These are phyloP conservation scores for Arabis alpina DNA, from an alignment of 345 rosid species.

Conservation along the genomic window DNA sequence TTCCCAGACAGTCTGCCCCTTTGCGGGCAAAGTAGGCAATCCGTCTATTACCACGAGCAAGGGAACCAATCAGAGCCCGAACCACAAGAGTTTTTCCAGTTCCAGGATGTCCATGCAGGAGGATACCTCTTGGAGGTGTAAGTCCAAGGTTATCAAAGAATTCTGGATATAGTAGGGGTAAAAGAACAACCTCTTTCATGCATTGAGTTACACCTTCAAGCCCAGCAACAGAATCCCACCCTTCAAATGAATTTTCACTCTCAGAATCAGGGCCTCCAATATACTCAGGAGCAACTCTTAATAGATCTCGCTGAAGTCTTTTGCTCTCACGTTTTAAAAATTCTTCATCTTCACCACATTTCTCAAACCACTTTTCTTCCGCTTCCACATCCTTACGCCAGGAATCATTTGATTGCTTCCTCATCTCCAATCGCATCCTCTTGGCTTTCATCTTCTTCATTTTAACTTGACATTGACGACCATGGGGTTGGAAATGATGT, in stretches of 20 bases:
- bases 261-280: conserved; percentile 80
- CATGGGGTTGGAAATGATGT: conserved; percentile 84
- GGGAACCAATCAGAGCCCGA: conserved; percentile 92
- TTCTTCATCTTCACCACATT: conserved; percentile 99
- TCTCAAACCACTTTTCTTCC: conserved; percentile 98
- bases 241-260: conserved; percentile 61
- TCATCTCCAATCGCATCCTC: conserved; percentile 75
- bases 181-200: conserved; percentile 96
- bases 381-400: conserved; percentile 92
- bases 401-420: conserved; percentile 86
- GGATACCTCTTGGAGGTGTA: conserved; percentile 96
- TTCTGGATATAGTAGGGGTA: conserved; percentile 93
- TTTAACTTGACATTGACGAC: conserved; percentile 54
- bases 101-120: conserved; percentile 98
- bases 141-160: conserved; percentile 89
- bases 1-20: conserved; percentile 99
- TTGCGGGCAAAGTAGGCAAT: conserved; percentile 99
- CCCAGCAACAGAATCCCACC: conserved; percentile 99
- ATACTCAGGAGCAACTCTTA: conserved; percentile 94
- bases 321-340: conserved; percentile 96
- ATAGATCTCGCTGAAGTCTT: conserved; percentile 89
- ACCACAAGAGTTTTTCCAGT: conserved; percentile 98
- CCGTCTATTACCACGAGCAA: conserved; percentile 85
- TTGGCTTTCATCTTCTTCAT: conserved; percentile 81
- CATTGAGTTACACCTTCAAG: conserved; percentile 89